phyloP scores from a whole-genome alignment of 768 basidiomycete species.

The Rhodotorula kratochvilovae region DNA sequence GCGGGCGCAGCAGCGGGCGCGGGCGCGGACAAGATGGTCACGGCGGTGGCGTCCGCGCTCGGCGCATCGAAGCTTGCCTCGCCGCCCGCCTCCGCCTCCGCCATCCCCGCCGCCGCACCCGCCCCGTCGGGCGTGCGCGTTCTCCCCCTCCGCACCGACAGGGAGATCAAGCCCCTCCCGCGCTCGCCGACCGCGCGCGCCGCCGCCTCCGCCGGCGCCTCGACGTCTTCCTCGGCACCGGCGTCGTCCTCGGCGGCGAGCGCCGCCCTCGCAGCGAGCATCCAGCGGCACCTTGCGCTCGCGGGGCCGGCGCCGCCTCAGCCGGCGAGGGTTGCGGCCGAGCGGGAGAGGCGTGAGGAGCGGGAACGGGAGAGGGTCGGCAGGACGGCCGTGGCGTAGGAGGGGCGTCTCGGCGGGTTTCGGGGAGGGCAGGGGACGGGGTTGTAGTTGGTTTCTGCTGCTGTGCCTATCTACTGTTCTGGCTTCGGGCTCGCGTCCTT shows the following conservation, averaged over 20 bases:
- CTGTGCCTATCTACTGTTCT: too few relatives aligned
- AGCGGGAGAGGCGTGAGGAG: background rate
- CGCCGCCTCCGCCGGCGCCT: background rate
- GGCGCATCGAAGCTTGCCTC: background rate
- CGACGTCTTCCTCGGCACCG: background rate
- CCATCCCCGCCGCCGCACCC: background rate
- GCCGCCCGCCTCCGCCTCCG: background rate
- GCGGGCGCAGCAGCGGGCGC: background rate
- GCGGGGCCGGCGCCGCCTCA: background rate
- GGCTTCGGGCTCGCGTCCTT: too few relatives aligned
- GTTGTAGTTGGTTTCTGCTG: too few relatives aligned
- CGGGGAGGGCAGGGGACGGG: too few relatives aligned
- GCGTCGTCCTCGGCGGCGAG: background rate
- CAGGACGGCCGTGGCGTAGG: conserved; percentile 7
- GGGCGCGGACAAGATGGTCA: background rate
- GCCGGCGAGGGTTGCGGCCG: background rate
- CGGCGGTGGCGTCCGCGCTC: background rate
- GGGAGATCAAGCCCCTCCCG: conserved; percentile 26
- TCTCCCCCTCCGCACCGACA: conserved; percentile 11
- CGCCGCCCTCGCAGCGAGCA: conserved; percentile 20
- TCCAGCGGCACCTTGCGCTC: conserved; percentile 17
- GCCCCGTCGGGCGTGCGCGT: conserved; percentile 2
- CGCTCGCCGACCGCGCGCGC: background rate
- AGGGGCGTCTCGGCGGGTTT: background rate
- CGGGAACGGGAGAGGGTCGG: conserved; percentile 9